Base-by-base conservation (phyloP, 2,329 filamentous ascomycete genomes). In the Tolypocladium nubicola region DNA sequence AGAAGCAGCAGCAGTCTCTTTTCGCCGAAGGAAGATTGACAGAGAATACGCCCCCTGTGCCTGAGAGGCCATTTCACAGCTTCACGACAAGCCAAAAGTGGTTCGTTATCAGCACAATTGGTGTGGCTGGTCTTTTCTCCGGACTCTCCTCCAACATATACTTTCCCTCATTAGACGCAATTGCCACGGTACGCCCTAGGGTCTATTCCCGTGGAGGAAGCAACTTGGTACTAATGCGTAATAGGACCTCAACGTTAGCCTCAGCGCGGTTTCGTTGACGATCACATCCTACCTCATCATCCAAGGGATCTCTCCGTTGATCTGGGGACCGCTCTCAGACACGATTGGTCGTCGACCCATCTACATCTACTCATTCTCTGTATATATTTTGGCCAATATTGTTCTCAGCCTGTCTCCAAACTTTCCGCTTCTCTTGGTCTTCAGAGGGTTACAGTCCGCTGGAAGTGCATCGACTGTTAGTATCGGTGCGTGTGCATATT, bases 71-170 rank as follows among this genome's bases (percentile, higher is more conserved):
- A n/a, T 55, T 30, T 19, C 57, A 59, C 26, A 45, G 56, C 40
- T 59, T 59, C 23, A 45, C 47, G 16, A 55, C 30, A 13, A n/a
- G 33, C 9, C 40, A 61, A 37, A 80, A 79, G 63, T 70, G 74
- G 58, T 63, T 75, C 59, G 73, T 81, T 39, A 73, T 80, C 30
- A 70, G 75, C 63, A 76, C 78, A 54, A 75, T 80, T 30, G 74
- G 77, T 2, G 63, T 77, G 1, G 79, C 78, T 1, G 76, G 75
- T 1, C 68, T 82, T 37, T 81, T 83, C 67, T 80, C 79, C 3
- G 79, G 79, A 1, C 61, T 79, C 14, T 77, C 78, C 4, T 75
- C 74, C 38, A 79, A 76, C 58, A 80, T 82, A 54, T 81, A 80
- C 66, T 72, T 78, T 54, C 76, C 78, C 1, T 71, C 75, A 0